These are phyloP conservation scores for Zasmidium angulare DNA, from an alignment of 2,329 filamentous ascomycete species.

Conservation along the genomic window DNA sequence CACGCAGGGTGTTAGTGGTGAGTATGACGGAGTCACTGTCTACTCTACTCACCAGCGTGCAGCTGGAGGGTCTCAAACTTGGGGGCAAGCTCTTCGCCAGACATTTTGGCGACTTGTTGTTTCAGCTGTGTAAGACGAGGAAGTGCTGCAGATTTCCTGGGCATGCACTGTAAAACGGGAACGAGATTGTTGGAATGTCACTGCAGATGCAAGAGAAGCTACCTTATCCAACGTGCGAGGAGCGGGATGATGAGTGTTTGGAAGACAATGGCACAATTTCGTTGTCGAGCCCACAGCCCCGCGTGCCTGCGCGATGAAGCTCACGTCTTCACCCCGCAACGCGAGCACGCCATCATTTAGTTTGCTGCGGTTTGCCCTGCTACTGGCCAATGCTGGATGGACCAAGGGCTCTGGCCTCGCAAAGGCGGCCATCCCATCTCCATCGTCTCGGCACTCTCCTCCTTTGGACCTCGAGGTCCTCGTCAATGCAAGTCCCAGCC, in stretches of 20 bases:
- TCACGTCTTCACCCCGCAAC: neutral
- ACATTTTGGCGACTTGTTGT: constrained; percentile 31
- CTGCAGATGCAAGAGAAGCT: no score
- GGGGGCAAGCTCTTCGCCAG: constrained; percentile 40
- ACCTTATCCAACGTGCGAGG: neutral
- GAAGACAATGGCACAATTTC: constrained; percentile 10
- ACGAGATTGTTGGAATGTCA: neutral
- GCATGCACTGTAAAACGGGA: neutral
- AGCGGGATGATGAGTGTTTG: constrained; percentile 1
- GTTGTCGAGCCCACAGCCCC: neutral
- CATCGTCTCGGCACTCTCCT: constrained; percentile 1
- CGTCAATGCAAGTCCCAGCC: neutral
- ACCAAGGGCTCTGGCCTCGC: neutral
- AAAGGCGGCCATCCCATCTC: no score
- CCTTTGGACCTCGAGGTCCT: neutral
- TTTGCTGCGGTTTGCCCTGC: neutral
- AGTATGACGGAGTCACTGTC: neutral
- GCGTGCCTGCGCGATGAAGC: neutral
- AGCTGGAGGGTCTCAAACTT: constrained; percentile 54
- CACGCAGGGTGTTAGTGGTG: constrained; percentile 7
- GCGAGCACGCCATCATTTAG: constrained; percentile 8
- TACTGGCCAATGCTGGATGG: neutral
- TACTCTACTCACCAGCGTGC: constrained; percentile 44
- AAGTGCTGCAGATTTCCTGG: constrained; percentile 15
- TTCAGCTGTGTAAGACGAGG: constrained; percentile 27